phyloP scores from a whole-genome alignment of 345 rosid genomes.

The Eutrema japonicum region DNA sequence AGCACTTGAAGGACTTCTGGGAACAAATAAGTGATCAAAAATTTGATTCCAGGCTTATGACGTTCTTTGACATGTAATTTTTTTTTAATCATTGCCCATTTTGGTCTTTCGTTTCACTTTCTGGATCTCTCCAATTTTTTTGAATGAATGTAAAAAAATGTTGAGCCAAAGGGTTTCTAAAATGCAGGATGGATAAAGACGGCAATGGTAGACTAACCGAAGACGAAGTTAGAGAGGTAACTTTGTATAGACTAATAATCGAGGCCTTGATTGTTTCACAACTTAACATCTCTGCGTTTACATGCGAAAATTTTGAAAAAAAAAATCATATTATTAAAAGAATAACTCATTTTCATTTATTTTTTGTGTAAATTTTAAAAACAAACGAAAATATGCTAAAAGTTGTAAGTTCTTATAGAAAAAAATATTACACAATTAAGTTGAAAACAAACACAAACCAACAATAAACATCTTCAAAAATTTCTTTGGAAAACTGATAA shows the following conservation, averaged over 20 bases:
- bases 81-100: background rate
- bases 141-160: background rate
- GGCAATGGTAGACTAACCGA: conserved; percentile 71
- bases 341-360: background rate
- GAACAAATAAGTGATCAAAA: conserved; percentile 68
- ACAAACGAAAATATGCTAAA: background rate
- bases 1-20: conserved; percentile 59
- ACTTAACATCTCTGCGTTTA: background rate
- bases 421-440: background rate
- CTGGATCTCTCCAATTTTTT: background rate
- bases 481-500: background rate
- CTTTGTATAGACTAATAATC: background rate
- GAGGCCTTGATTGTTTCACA: conserved; percentile 7
- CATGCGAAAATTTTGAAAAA: background rate
- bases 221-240: conserved; percentile 55
- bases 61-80: conserved; percentile 70
- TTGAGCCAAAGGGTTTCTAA: conserved; percentile 6
- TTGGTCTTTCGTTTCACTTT: background rate
- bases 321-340: background rate
- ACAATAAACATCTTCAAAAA: background rate
- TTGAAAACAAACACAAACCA: background rate
- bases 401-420: background rate
- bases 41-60: conserved; percentile 70
- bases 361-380: background rate
- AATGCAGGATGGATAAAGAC: conserved; percentile 74